Evolutionary conservation across 345 rosid species (phyloP), one percentile per base, ranked within the genome.

Genomic region (Citrus unshiu): DNA sequence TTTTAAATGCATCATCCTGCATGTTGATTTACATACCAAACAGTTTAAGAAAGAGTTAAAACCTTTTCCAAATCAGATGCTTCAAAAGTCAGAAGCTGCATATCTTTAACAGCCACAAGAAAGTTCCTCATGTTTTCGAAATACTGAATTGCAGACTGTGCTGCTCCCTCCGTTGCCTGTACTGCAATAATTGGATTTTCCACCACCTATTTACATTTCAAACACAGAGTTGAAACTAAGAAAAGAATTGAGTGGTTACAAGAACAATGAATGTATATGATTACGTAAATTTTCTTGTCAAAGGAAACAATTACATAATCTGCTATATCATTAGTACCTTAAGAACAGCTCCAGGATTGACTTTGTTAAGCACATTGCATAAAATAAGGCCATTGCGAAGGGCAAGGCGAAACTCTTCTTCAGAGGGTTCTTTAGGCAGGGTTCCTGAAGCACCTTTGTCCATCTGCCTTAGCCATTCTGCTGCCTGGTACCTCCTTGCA

Each of bases 91-190:
- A 96, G 83, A 75, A 96, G 98, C 88, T 96, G 92, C 99, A 96
- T 92, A 70, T 90, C 88, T 72, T 91, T 95, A 21, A 96, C 97
- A 78, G 98, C 98, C 74, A 86, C 89, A 43, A 96, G 91, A 83
- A 96, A 96, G 75, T 96, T 96, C 82, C 99, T 92, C 99, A 92
- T 96, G 87, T 96, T 96, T 80, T 96, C 99, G 6, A 96, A 96
- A 78, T 90, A 96, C 84, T 96, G 99, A 74, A 96, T 96, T 6
- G 99, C 99, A 24, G 97, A 96, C 76, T 96, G 99, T 39, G 99
- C 99, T 14, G 99, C 97, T 51, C 90, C 99, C 40, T 96, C 99
- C 0, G 95, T 87, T 2, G 97, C 88, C 72, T 93, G 93, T 60
- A 91, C 89, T 1, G 90, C 88, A 37, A 92, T 80, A 8, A 89